These are phyloP conservation scores for Aspergillus sergii DNA, from an alignment of 2,329 filamentous ascomycete species.

Conservation along the genomic window DNA sequence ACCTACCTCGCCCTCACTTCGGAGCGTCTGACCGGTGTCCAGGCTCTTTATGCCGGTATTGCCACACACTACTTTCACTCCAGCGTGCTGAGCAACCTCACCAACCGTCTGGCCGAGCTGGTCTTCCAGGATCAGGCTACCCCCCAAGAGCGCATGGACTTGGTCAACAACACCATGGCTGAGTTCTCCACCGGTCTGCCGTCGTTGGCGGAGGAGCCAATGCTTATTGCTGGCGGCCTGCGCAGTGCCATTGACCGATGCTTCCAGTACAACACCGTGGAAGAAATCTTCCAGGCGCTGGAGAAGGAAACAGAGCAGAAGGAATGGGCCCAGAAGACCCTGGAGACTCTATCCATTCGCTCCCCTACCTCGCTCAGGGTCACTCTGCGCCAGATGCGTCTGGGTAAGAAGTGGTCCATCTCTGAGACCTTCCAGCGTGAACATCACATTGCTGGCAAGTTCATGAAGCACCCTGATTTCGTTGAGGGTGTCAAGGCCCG, in stretches of 20 bases:
- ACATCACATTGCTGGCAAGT: conserved; percentile 78
- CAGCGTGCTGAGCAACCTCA: conserved; percentile 76
- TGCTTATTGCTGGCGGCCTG: conserved; percentile 67
- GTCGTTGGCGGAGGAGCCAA: conserved; percentile 59
- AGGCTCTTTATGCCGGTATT: conserved; percentile 87
- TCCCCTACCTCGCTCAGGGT: conserved; percentile 89
- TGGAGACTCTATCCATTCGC: conserved; percentile 72
- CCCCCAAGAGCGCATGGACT: conserved; percentile 63
- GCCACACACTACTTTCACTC: conserved; percentile 97
- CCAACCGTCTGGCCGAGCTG: conserved; percentile 84
- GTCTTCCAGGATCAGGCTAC: conserved; percentile 78
- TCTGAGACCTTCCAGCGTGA: conserved; percentile 82
- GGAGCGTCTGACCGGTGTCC: conserved; percentile 76
- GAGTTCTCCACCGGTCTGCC: conserved; percentile 89
- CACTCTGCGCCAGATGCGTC: conserved; percentile 77
- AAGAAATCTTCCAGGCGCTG: conserved; percentile 71
- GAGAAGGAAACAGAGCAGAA: conserved; percentile 57
- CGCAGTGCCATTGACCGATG: conserved; percentile 83
- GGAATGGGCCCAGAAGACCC: conserved; percentile 77
- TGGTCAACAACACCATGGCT: conserved; percentile 86
- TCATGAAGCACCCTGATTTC: conserved; percentile 93
- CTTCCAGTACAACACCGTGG: conserved; percentile 69
- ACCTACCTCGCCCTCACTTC: conserved; percentile 94
- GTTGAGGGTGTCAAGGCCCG: conserved; percentile 84
- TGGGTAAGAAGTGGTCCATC: conserved; percentile 77